phyloP scores from a whole-genome alignment of 768 basidiomycete genomes.

The Cystoderma amianthinum region DNA sequence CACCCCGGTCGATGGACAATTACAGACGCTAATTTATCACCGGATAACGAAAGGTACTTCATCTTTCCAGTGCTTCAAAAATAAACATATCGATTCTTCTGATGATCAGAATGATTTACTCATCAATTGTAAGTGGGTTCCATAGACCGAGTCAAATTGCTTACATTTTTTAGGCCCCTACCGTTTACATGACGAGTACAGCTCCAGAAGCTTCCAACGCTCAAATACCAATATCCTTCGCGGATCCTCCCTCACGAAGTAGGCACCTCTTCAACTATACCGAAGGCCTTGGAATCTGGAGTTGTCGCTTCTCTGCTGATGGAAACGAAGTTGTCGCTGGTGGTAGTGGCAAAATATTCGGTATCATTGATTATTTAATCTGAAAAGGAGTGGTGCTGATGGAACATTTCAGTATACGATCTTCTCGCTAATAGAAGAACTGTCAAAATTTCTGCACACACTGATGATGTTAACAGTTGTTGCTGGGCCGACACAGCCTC shows the following conservation, averaged over 20 bases:
- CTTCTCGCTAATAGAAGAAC: conserved; percentile 71
- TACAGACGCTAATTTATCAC: conserved; percentile 88
- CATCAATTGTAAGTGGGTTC: conserved; percentile 61
- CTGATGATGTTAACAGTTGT: conserved; percentile 90
- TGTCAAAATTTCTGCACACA: conserved; percentile 83
- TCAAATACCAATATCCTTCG: conserved; percentile 59
- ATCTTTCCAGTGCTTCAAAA: background rate
- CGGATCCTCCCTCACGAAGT: conserved; percentile 34
- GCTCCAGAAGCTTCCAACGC: conserved; percentile 46
- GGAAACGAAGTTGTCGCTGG: conserved; percentile 95
- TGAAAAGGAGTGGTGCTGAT: conserved; percentile 1
- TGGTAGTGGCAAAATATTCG: conserved; percentile 76
- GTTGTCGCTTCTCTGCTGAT: conserved; percentile 93
- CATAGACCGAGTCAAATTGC: background rate
- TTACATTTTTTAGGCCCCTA: conserved; percentile 42
- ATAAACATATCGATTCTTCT: background rate
- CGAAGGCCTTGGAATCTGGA: conserved; percentile 76
- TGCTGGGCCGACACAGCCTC: conserved; percentile 93
- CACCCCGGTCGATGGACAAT: conserved; percentile 85
- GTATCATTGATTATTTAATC: conserved; percentile 21
- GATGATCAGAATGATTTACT: conserved; percentile 76
- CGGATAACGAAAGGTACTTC: conserved; percentile 74
- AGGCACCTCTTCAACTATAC: conserved; percentile 27
- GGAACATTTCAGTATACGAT: conserved; percentile 69
- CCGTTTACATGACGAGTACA: conserved; percentile 70